These are phyloP conservation scores for Candida palmyrensis DNA, from an alignment of 805 yeast species.

Conservation along the genomic window DNA sequence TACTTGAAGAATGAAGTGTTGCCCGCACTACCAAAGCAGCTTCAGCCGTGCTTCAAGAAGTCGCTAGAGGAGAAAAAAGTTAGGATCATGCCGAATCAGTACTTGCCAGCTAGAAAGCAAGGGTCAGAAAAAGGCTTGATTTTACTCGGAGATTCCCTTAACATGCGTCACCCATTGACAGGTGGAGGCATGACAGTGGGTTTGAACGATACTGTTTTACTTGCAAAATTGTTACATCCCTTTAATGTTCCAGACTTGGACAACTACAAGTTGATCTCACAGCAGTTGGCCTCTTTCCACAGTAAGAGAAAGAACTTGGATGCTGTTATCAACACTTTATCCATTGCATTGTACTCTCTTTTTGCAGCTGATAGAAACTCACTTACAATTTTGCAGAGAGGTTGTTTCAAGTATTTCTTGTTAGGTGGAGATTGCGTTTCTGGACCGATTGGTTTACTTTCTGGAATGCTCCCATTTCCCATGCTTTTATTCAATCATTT, in stretches of 20 bases:
- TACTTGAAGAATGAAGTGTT: constrained; percentile 60
- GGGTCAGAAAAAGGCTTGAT: constrained; percentile 63
- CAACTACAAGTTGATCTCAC: constrained; percentile 53
- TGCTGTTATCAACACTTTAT: constrained; percentile 81
- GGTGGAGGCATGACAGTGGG: constrained; percentile 99
- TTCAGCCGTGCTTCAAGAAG: constrained; percentile 61
- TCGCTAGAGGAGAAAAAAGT: constrained; percentile 57
- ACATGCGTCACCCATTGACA: constrained; percentile 97
- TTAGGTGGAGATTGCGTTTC: constrained; percentile 76
- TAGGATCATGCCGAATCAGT: constrained; percentile 92
- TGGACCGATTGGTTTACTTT: constrained; percentile 77
- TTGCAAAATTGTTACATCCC: constrained; percentile 60
- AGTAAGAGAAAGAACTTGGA: constrained; percentile 71
- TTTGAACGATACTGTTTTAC: constrained; percentile 70
- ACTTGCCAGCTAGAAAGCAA: constrained; percentile 71
- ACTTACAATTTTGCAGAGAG: constrained; percentile 68
- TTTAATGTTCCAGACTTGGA: constrained; percentile 47
- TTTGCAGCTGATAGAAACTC: constrained; percentile 80
- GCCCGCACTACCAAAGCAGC: constrained; percentile 60
- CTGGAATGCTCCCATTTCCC: constrained; percentile 80
- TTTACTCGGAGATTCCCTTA: constrained; percentile 87
- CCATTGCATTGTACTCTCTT: constrained; percentile 83
- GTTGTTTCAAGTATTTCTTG: constrained; percentile 83
- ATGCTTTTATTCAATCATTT: constrained; percentile 75
- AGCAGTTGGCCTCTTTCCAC: constrained; percentile 64